These are phyloP conservation scores for Candida qinlingensis DNA, from an alignment of 805 yeast genomes.

Conservation along the genomic window DNA sequence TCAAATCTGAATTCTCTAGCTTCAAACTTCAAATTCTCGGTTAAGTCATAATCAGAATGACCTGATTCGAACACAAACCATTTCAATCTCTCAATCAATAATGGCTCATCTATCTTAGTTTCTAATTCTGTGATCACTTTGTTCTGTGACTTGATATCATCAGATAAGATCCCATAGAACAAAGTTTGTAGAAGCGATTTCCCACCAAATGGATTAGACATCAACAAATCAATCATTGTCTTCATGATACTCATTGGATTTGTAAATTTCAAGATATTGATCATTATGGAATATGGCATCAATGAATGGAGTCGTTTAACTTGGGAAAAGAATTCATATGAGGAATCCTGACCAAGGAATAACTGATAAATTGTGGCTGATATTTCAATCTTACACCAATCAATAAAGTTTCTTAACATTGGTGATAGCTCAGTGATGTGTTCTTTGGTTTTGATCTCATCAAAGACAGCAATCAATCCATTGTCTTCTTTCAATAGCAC, in stretches of 20 bases:
- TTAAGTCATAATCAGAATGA: slow-evolving; percentile 25
- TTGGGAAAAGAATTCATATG: slow-evolving; percentile 70
- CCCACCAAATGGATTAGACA: slow-evolving; percentile 72
- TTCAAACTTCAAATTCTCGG: slow-evolving; percentile 23
- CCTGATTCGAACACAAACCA: slow-evolving; percentile 28
- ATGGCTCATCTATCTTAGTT: slow-evolving; percentile 27
- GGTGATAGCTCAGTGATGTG: slow-evolving; percentile 58
- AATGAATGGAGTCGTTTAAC: slow-evolving; percentile 64
- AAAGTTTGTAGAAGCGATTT: slow-evolving; percentile 67
- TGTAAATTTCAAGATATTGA: slow-evolving; percentile 72
- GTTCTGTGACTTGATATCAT: slow-evolving; percentile 63
- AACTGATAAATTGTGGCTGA: slow-evolving; percentile 81
- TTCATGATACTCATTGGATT: slow-evolving; percentile 85
- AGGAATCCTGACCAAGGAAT: slow-evolving; percentile 75
- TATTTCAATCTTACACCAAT: slow-evolving; percentile 77
- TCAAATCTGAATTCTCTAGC: slow-evolving; percentile 18
- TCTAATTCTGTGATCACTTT: slow-evolving; percentile 45
- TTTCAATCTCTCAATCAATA: slow-evolving; percentile 27
- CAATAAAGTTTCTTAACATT: slow-evolving; percentile 61
- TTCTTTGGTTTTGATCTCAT: slow-evolving; percentile 55
- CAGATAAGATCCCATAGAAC: slow-evolving; percentile 66
- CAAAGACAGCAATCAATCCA: slow-evolving; percentile 57
- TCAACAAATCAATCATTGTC: slow-evolving; percentile 70
- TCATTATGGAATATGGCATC: slow-evolving; percentile 76
- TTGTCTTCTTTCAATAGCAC: slow-evolving; percentile 44